Evolutionary conservation across 2,329 filamentous ascomycete species (phyloP), one percentile per base, ranked within the genome.

Genomic region (Nigrospora sphaerica): DNA sequence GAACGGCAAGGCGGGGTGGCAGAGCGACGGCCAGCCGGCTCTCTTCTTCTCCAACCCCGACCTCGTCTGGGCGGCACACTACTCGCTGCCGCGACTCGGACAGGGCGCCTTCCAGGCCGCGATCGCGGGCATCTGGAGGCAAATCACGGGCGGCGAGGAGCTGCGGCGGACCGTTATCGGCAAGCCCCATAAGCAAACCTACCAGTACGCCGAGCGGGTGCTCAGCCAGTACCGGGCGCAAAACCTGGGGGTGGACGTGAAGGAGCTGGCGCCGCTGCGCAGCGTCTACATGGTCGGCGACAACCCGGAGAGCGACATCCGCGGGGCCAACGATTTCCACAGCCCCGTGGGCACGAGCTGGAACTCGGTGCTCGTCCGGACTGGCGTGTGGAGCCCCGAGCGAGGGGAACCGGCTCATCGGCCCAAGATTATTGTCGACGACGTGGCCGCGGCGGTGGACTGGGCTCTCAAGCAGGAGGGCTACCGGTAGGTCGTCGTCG

Each of bases 241-340:
- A 14, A 49, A 80, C 19, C 69, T 81, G 42, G 58, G 64, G 14
- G 52, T 51, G 9, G 31, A 37, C 28, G 49, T 48, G 19, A 44
- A 42, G 17, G 49, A 50, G 18, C 37, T 49, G 34, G 63, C 58
- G 17, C 74, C 76, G n/a, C 65, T 95, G 46, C 73, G 75, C 57
- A 78, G 76, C 38, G 90, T 97, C 12, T 97, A 95, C 67, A 97
- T 97, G 92, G 80, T 97, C 37, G 93, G 93, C 6, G 87, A 92
- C 60, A 92, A 92, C 58, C 86, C 87, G 6, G 88, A 88, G 60
- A 93, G 86, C 55, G 93, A 98, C 63, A 95, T 98, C 54, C 73
- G 80, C 6, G 93, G 93, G 6, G 91, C 88, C 17, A 95, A 95
- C 61, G 75, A 78, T 39, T 95, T 86, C 60, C 59, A 70, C 39